Base-by-base conservation (phyloP, 2,329 filamentous ascomycete species). In the Stagonosporopsis rhizophila region DNA sequence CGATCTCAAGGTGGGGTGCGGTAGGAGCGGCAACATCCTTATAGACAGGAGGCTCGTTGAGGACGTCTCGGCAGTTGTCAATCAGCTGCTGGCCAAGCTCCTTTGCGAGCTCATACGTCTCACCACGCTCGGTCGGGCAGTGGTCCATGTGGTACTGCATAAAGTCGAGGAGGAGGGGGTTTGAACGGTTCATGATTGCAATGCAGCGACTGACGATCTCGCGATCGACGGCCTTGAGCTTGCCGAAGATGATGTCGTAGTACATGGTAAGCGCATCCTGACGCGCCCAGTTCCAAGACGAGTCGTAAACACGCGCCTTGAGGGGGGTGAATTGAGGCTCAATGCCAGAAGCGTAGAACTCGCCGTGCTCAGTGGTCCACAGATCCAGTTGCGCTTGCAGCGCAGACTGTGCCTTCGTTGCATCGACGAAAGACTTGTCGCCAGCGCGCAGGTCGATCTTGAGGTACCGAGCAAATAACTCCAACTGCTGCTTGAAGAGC, bases 101-200 rank as follows among this genome's bases (percentile, higher is more conserved):
- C 81, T 99, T 96, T 39, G 95, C 95, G n/a, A 99, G 87, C 79
- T 95, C 86, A 79, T 99, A 99, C 1, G 95, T 99, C 81, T 99
- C 95, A 56, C 95, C 95, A 46, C 94, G 89, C 73, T 99, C 93
- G 0, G 93, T 93, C 0, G 95, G 95, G 81, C 94, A 98, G 81
- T 98, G 95, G 72, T 99, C 95, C 72, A 99, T 99, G 80, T 99
- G 95, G 71, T 99, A 98, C 76, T 99, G 95, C 95, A 99, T 99
- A 79, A 97, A 99, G 68, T 99, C 94, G 56, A 99, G 85, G 1
- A 99, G 87, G 32, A 91, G 89, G 2, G 95, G 95, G 75, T 98
- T 99, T 30, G 95, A 96, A 61, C 95, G 90, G 82, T 97, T 99
- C 95, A 99, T 99, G 79, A 99, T 95, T 66, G 92, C 90, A 72